Base-by-base conservation (phyloP, 139 green algal species). In the Pseudopediastrum boryanum region DNA sequence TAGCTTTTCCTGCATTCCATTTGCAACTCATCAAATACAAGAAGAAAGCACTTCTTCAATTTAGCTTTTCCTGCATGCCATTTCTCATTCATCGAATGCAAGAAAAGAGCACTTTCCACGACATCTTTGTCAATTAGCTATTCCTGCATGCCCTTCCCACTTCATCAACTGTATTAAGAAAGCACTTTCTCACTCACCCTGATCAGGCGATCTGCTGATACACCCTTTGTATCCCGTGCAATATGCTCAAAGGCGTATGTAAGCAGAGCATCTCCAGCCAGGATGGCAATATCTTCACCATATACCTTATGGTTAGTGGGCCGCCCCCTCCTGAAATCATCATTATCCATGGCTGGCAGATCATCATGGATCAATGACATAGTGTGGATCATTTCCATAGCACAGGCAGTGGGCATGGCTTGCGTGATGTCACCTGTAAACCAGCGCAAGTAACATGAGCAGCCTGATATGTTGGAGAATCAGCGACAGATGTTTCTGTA, bases 361-460 rank as follows among this genome's bases (percentile, higher is more conserved):
- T 99, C 96, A 66, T 97, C 94, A 83, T 98, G 94, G 74, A 98
- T 97, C 31, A 97, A 79, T 23, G 83, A 93, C 96, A 99, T 99
- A 27, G 95, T 99, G 91, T 99, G 97, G 50, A 99, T 91, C 92
- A 99, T 98, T 83, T 99, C 96, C 88, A 99, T 90, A 38, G 96
- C 95, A 77, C 95, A 98, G 6, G 97, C 97, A 27, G 96, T 89
- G 13, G 96, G 94, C 90, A 99, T 95, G 25, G 92, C 94, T 50
- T 84, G 43, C 39, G 91, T 82, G 6, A 94, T 76, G 59, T 83
- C 71, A 41, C 93, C 88, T 91, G 77, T 13, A 48, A 35, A 66
- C 61, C 21, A 16, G 58, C 13, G 58, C 10, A 10, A 67, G n/a
- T 19, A 16, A 58, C 48, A 58, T n/a, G 16, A n/a, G 54, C 52